These are phyloP conservation scores for Fusarium euwallaceae DNA, from an alignment of 2,329 filamentous ascomycete species.

Conservation along the genomic window DNA sequence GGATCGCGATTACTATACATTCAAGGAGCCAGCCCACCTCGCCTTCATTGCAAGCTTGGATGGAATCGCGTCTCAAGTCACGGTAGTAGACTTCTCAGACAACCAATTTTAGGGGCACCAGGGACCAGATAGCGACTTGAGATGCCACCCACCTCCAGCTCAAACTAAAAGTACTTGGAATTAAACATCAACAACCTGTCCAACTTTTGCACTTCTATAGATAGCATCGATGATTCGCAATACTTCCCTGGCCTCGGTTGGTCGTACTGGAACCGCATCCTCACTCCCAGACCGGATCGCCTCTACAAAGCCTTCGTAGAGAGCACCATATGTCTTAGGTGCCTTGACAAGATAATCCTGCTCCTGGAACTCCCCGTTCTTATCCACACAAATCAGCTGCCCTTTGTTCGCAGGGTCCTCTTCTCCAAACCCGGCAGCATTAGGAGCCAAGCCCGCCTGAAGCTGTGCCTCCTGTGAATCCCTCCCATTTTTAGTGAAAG, in stretches of 20 bases:
- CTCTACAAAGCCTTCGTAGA: not conserved
- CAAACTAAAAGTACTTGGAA: not conserved
- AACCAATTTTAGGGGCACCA: not conserved
- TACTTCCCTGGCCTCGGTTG: not conserved
- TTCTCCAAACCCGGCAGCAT: not conserved
- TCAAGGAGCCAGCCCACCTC: not conserved
- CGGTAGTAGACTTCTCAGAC: not conserved
- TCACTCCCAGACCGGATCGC: not conserved
- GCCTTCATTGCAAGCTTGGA: not conserved
- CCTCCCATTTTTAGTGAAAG: not conserved
- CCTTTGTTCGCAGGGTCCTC: not conserved
- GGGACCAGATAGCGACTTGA: no score
- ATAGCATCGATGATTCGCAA: not conserved
- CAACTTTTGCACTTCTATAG: not conserved
- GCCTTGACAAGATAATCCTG: not conserved
- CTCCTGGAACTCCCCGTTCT: not conserved
- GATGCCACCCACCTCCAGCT: not conserved
- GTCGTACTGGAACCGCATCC: not conserved
- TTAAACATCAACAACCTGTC: not conserved
- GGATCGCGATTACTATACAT: not conserved
- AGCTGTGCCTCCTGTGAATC: not conserved
- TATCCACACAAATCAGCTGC: not conserved
- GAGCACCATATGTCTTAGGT: not conserved
- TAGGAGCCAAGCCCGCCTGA: not conserved
- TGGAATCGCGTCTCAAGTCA: not conserved